Base-by-base conservation (phyloP, 2,329 filamentous ascomycete species). In the Colletotrichum truncatum region DNA sequence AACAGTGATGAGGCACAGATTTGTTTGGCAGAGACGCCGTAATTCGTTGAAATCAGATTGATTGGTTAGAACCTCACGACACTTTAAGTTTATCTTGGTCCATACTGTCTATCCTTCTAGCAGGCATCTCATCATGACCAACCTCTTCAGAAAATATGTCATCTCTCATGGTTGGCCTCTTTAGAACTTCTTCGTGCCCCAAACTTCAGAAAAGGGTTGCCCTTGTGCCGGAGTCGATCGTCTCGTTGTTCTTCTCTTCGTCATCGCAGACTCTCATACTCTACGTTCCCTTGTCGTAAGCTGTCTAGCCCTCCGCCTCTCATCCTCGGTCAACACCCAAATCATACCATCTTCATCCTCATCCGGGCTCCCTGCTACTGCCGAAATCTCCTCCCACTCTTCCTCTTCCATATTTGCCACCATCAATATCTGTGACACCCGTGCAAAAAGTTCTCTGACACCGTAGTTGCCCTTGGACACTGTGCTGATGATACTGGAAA, bases 391-490 rank as follows among this genome's bases (percentile, higher is more conserved):
- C 49, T 95, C 92, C 92, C 94, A 97, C 78, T 98, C 95, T 63
- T 98, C 94, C 32, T 96, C 93, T 75, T 98, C 94, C 93, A 98
- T 97, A 71, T 94, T 95, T 75, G 95, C 89, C 14, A 97, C 88
- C 83, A 97, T 88, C 62, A 92, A 88, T 71, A 97, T 90, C 83
- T 98, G 93, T 64, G 86, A 85, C 63, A 92, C 92, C 72, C 90
- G 88, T 26, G 86, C 84, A 80, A 98, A 97, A 3, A 87, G 79
- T 73, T 97, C 94, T 30, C 93, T 84, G 34, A 96, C 86, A 2
- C 87, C 87, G 74, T 97, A 98, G 72, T 92, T 89, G 4, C 90
- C 92, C 67, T 83, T 85, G 10, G 88, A 87, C 2, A 93, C 89
- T 0, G 86, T 84, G 23, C 85, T 82, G 5, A 97, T 88, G 48